Conservation (phyloP, 257 asterid genomes). For the Solanum tarijense region DNA sequence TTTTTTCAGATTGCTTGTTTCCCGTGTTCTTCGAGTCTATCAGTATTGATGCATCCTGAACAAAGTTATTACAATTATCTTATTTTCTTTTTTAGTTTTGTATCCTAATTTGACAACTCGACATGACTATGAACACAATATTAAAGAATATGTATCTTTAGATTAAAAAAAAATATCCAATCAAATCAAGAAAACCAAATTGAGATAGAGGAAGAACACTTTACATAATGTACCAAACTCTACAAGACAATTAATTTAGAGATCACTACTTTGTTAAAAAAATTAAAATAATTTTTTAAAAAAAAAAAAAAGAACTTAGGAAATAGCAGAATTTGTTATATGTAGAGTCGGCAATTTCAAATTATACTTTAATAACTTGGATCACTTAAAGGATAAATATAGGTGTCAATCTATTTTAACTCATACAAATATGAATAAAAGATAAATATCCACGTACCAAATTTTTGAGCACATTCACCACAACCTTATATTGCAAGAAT, state of each 20-base stretch:
- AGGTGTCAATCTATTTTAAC: no score
- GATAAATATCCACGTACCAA: neutral
- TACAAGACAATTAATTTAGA: no score
- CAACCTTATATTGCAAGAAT: neutral
- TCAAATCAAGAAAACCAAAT: neutral
- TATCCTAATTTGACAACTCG: no score
- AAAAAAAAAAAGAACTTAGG: neutral
- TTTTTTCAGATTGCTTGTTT: constrained; percentile 14
- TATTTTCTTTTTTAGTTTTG: no score
- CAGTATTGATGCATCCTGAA: constrained; percentile 26
- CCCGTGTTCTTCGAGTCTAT: constrained; percentile 12
- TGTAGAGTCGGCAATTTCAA: neutral
- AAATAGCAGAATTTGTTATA: no score
- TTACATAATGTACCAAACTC: neutral
- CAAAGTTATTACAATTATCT: neutral
- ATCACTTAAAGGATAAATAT: no score
- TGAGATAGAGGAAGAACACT: neutral
- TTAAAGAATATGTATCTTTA: no score
- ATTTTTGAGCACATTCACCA: neutral
- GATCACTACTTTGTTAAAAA: neutral
- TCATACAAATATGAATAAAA: neutral
- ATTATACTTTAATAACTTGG: no score
- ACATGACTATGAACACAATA: no score
- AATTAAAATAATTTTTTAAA: no score
- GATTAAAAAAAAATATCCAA: neutral